These are phyloP conservation scores for Chalciporus pseudorubinellus DNA, from an alignment of 768 basidiomycete genomes.

Conservation along the genomic window DNA sequence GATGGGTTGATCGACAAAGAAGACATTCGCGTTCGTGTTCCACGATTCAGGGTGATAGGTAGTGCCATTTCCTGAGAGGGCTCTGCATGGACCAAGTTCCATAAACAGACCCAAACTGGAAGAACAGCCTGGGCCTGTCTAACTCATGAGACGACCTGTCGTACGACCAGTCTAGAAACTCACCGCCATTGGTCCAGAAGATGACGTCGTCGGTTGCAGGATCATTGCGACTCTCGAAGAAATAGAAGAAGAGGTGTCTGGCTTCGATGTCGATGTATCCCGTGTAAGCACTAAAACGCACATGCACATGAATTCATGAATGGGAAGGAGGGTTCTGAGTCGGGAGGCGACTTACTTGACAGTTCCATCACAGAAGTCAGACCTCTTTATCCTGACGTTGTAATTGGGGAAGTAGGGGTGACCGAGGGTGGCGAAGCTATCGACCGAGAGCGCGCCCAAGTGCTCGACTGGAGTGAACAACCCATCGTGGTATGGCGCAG, in stretches of 20 bases:
- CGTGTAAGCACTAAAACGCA: slow-evolving; percentile 47
- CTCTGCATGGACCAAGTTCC: slow-evolving; percentile 74
- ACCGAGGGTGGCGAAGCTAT: slow-evolving; percentile 36
- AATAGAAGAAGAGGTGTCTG: slow-evolving; percentile 70
- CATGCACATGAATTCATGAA: not conserved
- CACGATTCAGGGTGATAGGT: slow-evolving; percentile 59
- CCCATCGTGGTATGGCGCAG: slow-evolving; percentile 26
- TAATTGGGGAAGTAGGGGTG: slow-evolving; percentile 47
- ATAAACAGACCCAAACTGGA: slow-evolving; percentile 67
- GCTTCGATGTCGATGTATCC: slow-evolving; percentile 68
- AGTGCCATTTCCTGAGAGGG: slow-evolving; percentile 49
- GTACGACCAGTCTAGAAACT: slow-evolving; percentile 26
- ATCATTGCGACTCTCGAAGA: slow-evolving; percentile 65
- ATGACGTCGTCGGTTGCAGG: slow-evolving; percentile 59
- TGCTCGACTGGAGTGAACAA: slow-evolving; percentile 36
- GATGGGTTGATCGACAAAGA: slow-evolving; percentile 47
- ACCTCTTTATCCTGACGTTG: slow-evolving; percentile 40
- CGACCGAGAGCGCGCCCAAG: slow-evolving; percentile 25
- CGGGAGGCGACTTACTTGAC: slow-evolving; percentile 30
- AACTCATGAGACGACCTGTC: not conserved
- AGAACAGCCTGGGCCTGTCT: slow-evolving; percentile 47
- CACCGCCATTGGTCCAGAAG: slow-evolving; percentile 57
- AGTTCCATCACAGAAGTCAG: slow-evolving; percentile 39
- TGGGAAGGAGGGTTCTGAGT: not conserved
- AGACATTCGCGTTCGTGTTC: slow-evolving; percentile 59